A percentile compares a stretch with the other conserved stretches of the same genome.
These are phyloP conservation scores for Gaeumannomyces tritici DNA, from an alignment of 2,329 filamentous ascomycete species.

Conservation along the genomic window DNA sequence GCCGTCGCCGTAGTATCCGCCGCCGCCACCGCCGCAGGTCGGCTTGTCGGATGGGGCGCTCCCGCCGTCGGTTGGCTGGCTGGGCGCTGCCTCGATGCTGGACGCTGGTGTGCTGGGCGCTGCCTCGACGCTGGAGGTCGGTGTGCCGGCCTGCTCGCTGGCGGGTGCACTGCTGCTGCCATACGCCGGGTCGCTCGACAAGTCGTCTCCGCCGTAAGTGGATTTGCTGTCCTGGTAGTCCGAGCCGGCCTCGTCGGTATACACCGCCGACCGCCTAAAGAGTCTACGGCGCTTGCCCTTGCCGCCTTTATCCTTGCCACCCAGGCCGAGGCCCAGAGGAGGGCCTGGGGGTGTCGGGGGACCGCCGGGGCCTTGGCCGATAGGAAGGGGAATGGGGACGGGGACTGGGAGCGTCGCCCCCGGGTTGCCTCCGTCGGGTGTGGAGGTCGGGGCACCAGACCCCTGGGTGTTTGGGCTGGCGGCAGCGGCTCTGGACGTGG, in stretches of 20 bases:
- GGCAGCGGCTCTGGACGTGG: not conserved
- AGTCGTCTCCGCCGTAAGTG: not conserved
- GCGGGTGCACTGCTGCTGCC: not conserved
- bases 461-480: no score
- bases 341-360: not conserved
- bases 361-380: not conserved
- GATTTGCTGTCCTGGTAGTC: not conserved
- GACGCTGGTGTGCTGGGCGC: not conserved
- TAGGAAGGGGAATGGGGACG: no score
- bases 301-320: not conserved
- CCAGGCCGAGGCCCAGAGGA: not conserved
- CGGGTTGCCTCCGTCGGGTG: no score
- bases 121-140: no score
- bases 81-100: not conserved
- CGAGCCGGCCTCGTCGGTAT: not conserved
- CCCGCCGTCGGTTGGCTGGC: not conserved
- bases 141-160: not conserved
- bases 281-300: not conserved
- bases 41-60: not conserved
- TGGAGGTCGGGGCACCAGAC: no score
- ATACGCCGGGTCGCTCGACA: not conserved
- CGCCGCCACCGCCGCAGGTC: not conserved
- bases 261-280: not conserved
- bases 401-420: no score
- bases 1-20: no score